Conservation (phyloP, 768 basidiomycete genomes). For the Harrya chromipes region DNA sequence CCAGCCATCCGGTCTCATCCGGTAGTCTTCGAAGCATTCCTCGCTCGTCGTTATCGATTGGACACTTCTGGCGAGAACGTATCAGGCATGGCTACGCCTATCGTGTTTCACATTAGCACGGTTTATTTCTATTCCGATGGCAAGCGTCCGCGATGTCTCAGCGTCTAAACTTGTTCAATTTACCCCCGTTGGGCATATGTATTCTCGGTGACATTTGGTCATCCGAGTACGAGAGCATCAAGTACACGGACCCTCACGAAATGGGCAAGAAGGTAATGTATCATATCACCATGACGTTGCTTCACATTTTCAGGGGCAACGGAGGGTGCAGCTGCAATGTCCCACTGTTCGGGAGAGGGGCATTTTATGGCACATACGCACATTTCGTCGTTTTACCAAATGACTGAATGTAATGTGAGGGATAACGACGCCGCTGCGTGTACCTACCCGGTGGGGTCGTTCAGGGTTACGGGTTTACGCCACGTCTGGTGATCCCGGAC, state of each 20-base stretch:
- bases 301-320: slow-evolving; percentile 1
- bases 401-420: too few relatives aligned
- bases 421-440: too few relatives aligned
- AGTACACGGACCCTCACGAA: background rate
- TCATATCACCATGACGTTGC: background rate
- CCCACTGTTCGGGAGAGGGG: too few relatives aligned
- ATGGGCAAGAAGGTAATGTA: background rate
- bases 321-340: too few relatives aligned
- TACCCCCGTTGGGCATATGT: slow-evolving; percentile 4
- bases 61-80: too few relatives aligned
- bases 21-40: background rate
- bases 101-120: slow-evolving; percentile 8
- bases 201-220: background rate
- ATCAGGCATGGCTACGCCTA: background rate
- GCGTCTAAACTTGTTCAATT: slow-evolving; percentile 1
- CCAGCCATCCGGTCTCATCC: slow-evolving; percentile 2
- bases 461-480: too few relatives aligned
- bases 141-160: slow-evolving; percentile 10
- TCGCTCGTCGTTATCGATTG: background rate
- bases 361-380: too few relatives aligned
- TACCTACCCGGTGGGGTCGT: too few relatives aligned
- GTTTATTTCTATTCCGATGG: background rate
- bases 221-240: background rate
- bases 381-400: too few relatives aligned
- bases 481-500: too few relatives aligned